A percentile compares a stretch with the other conserved stretches of the same genome.
phyloP scores from a whole-genome alignment of 768 basidiomycete species.

The Russula dissimulans region DNA sequence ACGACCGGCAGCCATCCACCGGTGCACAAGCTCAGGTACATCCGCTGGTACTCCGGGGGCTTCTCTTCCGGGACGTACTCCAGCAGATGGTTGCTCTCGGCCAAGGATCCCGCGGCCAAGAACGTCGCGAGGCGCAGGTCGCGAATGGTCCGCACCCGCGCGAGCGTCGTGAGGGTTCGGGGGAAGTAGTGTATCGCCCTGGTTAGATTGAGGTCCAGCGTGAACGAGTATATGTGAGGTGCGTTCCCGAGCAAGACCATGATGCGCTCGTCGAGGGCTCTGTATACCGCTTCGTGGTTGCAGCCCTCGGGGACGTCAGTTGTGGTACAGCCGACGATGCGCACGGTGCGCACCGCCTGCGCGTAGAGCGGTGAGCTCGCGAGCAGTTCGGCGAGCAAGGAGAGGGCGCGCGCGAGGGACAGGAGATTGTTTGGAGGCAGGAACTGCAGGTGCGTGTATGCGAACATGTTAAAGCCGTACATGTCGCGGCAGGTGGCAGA shows the following conservation, averaged over 20 bases:
- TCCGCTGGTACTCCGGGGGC: neutral
- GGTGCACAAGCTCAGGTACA: neutral
- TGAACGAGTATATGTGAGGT: neutral
- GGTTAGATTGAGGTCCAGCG: neutral
- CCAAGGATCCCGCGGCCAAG: neutral
- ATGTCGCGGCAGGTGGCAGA: conserved; percentile 9
- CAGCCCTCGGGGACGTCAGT: neutral
- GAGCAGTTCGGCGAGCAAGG: neutral
- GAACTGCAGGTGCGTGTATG: conserved; percentile 12
- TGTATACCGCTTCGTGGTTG: neutral
- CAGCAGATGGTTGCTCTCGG: neutral
- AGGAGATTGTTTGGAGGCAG: conserved; percentile 6
- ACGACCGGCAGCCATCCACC: neutral
- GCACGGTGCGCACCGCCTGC: conserved; percentile 4
- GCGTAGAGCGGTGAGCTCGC: conserved; percentile 1
- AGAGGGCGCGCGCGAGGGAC: conserved; percentile 1
- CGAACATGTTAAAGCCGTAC: conserved; percentile 3
- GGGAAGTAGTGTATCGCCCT: neutral
- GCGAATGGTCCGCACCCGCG: conserved; percentile 5
- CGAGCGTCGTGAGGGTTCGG: neutral
- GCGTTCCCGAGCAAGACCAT: neutral
- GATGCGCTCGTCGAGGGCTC: neutral
- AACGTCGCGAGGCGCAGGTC: neutral
- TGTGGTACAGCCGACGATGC: neutral
- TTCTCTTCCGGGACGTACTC: neutral